Evolutionary conservation across 2,329 filamentous ascomycete genomes (phyloP), one percentile per base, ranked within the genome.

Genomic region (Phialophora verrucosa): DNA sequence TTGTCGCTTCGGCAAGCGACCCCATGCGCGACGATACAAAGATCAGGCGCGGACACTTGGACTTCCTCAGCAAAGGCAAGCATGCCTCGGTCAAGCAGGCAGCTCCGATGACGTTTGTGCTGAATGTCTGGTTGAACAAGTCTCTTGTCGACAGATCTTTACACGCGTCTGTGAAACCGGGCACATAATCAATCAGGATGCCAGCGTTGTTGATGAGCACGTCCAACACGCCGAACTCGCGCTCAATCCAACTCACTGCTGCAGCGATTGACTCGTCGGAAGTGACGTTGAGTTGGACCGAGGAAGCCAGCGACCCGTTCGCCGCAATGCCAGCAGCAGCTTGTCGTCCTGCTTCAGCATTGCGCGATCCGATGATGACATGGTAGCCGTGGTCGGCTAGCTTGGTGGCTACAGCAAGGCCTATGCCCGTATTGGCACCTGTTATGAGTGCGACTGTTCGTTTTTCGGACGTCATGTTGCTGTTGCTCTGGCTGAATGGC

Each of bases 111-210:
- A 83, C 80, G 29, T 84, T 84, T 4, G 76, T 75, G 7, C 75
- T 72, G 63, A 83, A 79, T 0, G 76, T 76, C 11, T 76, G 71
- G 7, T 70, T 74, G 66, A 80, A 78, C 0, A 79, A 74, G 0
- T 81, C 75, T 62, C 77, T 74, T 7, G 73, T 71, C 0, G 68
- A 59, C 27, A 75, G 63, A 14, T 78, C 70, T 7, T 67, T 76
- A 3, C 1, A 55, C 11, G 53, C 25, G 27, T 55, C 53, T 25
- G 53, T 35, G 77, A 62, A 4, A 8, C 50, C 51, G 2, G 42
- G 35, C 6, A 51, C 58, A 32, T 59, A 47, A 14, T 98, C 93
- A 67, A 93, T 90, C 68, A 97, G 85, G 76, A 75, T 69, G 14
- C 74, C 74, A 8, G 74, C 74, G 42, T 74, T 73, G 53, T 74